Percentiles rank a stretch among this genome's conserved stretches.
phyloP scores from a whole-genome alignment of 106 monocot genomes.

The Dendrobium catenatum region DNA sequence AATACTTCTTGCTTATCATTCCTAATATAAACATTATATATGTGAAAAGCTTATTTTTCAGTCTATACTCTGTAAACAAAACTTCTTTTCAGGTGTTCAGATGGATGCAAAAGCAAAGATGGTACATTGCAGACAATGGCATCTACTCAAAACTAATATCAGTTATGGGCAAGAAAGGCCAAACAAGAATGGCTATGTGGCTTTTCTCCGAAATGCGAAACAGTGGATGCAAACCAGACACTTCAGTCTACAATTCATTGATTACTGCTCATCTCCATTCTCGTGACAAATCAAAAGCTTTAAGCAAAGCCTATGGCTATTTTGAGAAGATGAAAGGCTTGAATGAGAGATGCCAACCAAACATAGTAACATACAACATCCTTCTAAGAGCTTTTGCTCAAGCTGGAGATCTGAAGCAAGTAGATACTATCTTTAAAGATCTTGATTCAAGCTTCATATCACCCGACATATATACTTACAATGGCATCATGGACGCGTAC shows the following conservation, averaged over 20 bases:
- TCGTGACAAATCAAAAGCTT: conserved; percentile 66
- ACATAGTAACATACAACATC: conserved; percentile 88
- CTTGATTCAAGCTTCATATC: conserved; percentile 53
- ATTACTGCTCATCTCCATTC: conserved; percentile 89
- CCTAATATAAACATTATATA: too few relatives aligned
- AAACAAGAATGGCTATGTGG: conserved; percentile 99
- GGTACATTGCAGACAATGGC: conserved; percentile 97
- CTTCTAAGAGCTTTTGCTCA: conserved; percentile 88
- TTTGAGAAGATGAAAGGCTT: conserved; percentile 92
- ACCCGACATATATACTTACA: conserved; percentile 78
- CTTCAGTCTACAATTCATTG: conserved; percentile 86
- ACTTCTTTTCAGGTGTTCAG: conserved; percentile 66
- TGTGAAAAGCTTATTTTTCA: too few relatives aligned
- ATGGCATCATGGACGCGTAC: conserved; percentile 92
- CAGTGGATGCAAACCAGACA: conserved; percentile 87
- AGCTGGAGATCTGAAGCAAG: conserved; percentile 59
- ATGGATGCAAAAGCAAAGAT: conserved; percentile 98
- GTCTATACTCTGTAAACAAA: background rate
- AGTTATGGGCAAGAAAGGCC: conserved; percentile 97
- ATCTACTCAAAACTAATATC: conserved; percentile 95
- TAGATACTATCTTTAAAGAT: conserved; percentile 73
- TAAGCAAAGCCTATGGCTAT: conserved; percentile 72
- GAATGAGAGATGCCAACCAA: conserved; percentile 73
- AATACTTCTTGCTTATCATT: too few relatives aligned
- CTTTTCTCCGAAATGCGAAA: conserved; percentile 93